These are phyloP conservation scores for Cytospora piceae DNA, from an alignment of 2,329 filamentous ascomycete genomes.

Conservation along the genomic window DNA sequence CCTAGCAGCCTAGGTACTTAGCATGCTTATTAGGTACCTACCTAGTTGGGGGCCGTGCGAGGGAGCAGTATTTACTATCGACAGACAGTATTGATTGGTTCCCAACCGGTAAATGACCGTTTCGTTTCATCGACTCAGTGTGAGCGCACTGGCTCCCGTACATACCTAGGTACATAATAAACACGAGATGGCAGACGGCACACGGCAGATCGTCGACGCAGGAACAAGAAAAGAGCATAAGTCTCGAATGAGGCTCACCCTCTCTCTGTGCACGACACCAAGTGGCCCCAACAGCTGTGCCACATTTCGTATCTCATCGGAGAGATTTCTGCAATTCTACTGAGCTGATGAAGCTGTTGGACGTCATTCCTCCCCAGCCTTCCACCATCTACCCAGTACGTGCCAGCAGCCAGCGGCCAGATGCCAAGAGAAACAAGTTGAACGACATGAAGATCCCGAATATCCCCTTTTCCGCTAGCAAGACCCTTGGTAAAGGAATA, in stretches of 20 bases:
- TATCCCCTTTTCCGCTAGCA: conserved; percentile 1
- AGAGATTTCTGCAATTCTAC: neutral
- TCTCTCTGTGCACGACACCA: neutral
- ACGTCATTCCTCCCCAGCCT: neutral
- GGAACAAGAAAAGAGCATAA: neutral
- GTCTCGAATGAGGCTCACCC: neutral
- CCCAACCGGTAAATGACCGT: conserved; percentile 1
- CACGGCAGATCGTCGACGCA: neutral
- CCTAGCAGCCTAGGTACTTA: too few species aligned
- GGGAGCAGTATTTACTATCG: neutral
- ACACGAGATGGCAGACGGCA: conserved; percentile 24
- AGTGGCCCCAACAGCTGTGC: conserved; percentile 9
- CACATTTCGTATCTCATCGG: conserved; percentile 15
- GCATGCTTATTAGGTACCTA: too few species aligned
- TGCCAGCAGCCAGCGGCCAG: neutral
- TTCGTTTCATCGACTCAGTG: conserved; percentile 23
- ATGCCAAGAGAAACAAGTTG: neutral
- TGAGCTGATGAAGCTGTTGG: neutral
- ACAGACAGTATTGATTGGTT: conserved; percentile 8
- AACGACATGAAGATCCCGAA: neutral
- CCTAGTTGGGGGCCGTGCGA: neutral
- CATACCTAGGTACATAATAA: neutral
- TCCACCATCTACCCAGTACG: neutral
- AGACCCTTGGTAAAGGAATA: neutral
- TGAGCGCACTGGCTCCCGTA: conserved; percentile 10